Base-by-base conservation (phyloP, 495 filamentous ascomycete species). In the Clohesyomyces aquaticus region DNA sequence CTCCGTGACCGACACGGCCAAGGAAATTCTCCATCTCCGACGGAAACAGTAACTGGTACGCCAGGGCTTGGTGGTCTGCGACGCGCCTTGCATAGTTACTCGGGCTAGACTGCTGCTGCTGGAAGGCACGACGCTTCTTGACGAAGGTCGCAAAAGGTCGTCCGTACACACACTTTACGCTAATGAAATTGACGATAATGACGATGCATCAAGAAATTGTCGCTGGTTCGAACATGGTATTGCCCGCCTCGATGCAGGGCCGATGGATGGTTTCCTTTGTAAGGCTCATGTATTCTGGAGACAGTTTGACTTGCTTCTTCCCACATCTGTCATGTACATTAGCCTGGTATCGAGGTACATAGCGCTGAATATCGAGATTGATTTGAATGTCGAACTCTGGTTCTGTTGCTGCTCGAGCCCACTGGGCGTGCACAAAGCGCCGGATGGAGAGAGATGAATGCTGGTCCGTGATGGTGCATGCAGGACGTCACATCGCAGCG, bases 1-100 rank as follows among this genome's bases (percentile, higher is more conserved):
- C 60, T 68, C 66, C 21, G 57, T 71, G 19, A 67, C 59, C 9
- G 68, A 65, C 12, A 43, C 50, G 16, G 60, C 64, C 2, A 71
- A 71, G 27, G 63, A 66, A 21, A n/a, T 70, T 41, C 46, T 66
- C 27, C 57, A 69, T 45, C 12, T 65, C 19, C 55, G 61, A 42
- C 62, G 54, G 29, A 66, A 66, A 28, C 50, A 57, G 12, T 63
- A 28, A 52, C 48, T 26, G 6, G 46, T 19, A 42, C 12, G 19
- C 46, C 41, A 25, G 45, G 28, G 59, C 35, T 46, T 48, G 49
- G 27, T 50, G 45, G 62, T 70, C 62, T 58, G 59, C 54, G 60
- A 63, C 57, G 42, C 41, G 48, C 54, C 35, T 38, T 59, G 8
- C n/a, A 27, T 55, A 8, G 53, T 10, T 38, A 38, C 32, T 38